Evolutionary conservation across 441 rosid genomes (phyloP).

Genomic region (Flueggea neowawraea): DNA sequence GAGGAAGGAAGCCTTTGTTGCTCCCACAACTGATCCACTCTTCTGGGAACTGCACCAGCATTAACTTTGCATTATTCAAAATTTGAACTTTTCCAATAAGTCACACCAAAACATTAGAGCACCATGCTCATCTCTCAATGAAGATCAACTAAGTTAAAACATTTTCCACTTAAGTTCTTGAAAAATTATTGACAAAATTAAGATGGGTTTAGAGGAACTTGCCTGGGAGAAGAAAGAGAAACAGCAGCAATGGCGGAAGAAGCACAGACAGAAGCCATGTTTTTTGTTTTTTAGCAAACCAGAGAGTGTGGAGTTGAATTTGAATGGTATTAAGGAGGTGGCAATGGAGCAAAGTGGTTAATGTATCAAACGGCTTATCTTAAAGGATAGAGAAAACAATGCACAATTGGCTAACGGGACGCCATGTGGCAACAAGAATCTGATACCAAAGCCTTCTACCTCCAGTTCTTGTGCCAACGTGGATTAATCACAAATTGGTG

Average conservation of each 20-base stretch:
- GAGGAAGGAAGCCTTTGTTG: conserved; percentile 59
- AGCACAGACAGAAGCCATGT: conserved; percentile 88
- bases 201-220: conserved; percentile 18
- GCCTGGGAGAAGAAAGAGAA: conserved; percentile 59
- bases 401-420: conserved; percentile 26
- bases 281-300: neutral
- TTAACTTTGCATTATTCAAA: neutral
- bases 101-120: too few species aligned
- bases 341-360: conserved; percentile 12
- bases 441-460: conserved; percentile 13
- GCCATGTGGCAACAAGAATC: conserved; percentile 64
- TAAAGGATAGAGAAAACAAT: conserved; percentile 43
- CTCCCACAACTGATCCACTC: conserved; percentile 40
- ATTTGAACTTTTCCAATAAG: too few species aligned
- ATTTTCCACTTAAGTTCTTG: neutral
- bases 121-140: too few species aligned
- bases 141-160: neutral
- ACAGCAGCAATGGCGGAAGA: conserved; percentile 76
- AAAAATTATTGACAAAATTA: too few species aligned
- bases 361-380: conserved; percentile 47
- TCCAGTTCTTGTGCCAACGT: conserved; percentile 17
- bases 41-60: conserved; percentile 50
- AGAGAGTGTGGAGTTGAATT: neutral
- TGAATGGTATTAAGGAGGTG: neutral
- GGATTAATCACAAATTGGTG: conserved; percentile 37